phyloP scores from a whole-genome alignment of 2,329 filamentous ascomycete species.

The Aspergillus sp. region DNA sequence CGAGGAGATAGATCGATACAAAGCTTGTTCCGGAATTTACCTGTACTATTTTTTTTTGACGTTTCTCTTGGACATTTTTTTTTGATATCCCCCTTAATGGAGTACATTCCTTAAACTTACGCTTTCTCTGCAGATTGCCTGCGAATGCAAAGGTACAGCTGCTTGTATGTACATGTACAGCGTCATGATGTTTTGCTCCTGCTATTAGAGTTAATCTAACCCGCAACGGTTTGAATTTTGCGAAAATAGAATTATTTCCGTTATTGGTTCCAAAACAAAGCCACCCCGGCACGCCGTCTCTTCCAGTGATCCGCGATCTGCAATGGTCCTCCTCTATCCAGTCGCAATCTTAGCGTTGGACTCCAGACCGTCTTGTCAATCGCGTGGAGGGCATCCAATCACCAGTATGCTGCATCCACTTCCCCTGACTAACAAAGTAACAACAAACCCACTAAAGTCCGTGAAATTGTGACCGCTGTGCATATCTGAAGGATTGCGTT shows the following conservation, averaged over 20 bases:
- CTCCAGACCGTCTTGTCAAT: neutral
- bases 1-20: neutral
- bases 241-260: neutral
- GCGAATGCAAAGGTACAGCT: neutral
- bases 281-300: neutral
- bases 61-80: slow-evolving; percentile 12
- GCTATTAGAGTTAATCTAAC: no score
- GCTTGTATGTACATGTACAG: slow-evolving; percentile 4
- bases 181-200: slow-evolving; percentile 2
- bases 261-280: neutral
- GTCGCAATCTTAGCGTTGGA: neutral
- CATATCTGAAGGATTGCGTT: neutral
- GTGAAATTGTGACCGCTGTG: neutral
- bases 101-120: slow-evolving; percentile 28
- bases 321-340: no score
- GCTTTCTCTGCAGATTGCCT: neutral
- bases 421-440: neutral
- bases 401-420: neutral
- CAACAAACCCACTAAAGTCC: neutral
- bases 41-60: slow-evolving; percentile 13
- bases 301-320: neutral
- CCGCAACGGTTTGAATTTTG: no score
- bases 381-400: neutral
- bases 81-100: slow-evolving; percentile 25
- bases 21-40: slow-evolving; percentile 12